Evolutionary conservation across 495 filamentous ascomycete species (phyloP).

Genomic region (Trichoderma virens): DNA sequence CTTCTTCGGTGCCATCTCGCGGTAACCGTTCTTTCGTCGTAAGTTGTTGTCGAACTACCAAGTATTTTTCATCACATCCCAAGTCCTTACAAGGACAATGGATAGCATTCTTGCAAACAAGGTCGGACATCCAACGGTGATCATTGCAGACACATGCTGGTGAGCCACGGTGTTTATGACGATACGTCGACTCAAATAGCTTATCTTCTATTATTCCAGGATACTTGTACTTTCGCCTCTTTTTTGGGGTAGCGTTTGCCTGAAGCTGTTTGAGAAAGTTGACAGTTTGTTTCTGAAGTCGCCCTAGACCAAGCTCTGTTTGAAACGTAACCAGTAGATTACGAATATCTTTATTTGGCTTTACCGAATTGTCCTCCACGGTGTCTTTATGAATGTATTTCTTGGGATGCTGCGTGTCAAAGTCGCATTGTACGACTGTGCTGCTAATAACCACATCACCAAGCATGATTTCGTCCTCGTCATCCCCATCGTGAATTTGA

Average conservation of each 20-base stretch:
- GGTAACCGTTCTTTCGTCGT: too few species aligned
- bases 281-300: slow-evolving; percentile 16
- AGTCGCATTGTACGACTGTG: slow-evolving; percentile 30
- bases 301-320: slow-evolving; percentile 8
- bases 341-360: slow-evolving; percentile 26
- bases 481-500: too few species aligned
- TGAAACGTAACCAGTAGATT: slow-evolving; percentile 19
- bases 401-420: slow-evolving; percentile 28
- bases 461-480: slow-evolving; percentile 24
- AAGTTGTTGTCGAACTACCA: too few species aligned
- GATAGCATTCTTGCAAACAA: slow-evolving; percentile 9
- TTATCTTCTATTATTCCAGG: slow-evolving; percentile 22
- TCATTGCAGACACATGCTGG: slow-evolving; percentile 7
- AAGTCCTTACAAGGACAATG: slow-evolving; percentile 14
- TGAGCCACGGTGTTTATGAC: slow-evolving; percentile 22
- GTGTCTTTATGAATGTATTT: slow-evolving; percentile 23
- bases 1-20: too few species aligned
- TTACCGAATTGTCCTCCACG: slow-evolving; percentile 24
- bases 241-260: slow-evolving; percentile 8
- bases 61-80: slow-evolving; percentile 14
- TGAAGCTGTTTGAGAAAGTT: slow-evolving; percentile 16
- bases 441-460: slow-evolving; percentile 41
- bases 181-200: slow-evolving; percentile 23
- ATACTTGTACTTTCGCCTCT: slow-evolving; percentile 14
- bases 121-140: not conserved